Conservation (phyloP, 164 flowering plant species). For the Umbellularia californica region DNA sequence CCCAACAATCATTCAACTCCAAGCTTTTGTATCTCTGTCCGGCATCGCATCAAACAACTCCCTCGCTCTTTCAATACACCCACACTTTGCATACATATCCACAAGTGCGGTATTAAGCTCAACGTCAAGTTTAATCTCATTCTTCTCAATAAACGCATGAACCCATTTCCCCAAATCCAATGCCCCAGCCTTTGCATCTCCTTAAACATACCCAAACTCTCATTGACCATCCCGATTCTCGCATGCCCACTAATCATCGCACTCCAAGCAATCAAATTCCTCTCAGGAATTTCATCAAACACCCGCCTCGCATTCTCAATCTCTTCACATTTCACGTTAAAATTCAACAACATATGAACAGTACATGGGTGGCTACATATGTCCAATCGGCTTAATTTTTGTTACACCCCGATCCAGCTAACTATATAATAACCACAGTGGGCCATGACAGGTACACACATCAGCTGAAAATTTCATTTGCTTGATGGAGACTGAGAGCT, state of each 20-base stretch:
- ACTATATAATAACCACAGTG: too few species aligned
- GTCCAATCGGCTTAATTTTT: too few species aligned
- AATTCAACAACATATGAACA: conserved; percentile 34
- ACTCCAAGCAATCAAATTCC: conserved; percentile 39
- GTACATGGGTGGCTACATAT: too few species aligned
- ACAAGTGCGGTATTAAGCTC: conserved; percentile 46
- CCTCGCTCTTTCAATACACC: conserved; percentile 35
- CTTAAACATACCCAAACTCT: conserved; percentile 38
- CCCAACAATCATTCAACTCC: conserved; percentile 49
- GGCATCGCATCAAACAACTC: conserved; percentile 37
- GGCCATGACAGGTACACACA: too few species aligned
- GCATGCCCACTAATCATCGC: conserved; percentile 47
- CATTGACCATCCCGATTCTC: conserved; percentile 30
- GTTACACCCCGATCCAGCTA: too few species aligned
- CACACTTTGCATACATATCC: conserved; percentile 51
- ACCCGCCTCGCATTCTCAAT: conserved; percentile 24
- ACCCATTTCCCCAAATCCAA: conserved; percentile 48
- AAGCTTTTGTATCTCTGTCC: conserved; percentile 36
- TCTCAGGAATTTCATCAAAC: conserved; percentile 48
- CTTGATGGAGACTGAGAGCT: too few species aligned
- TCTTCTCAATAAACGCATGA: conserved; percentile 35
- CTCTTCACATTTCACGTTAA: conserved; percentile 40
- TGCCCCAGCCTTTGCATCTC: conserved; percentile 42
- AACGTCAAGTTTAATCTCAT: conserved; percentile 26
- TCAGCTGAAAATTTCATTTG: too few species aligned